Percentiles rank a stretch among this genome's conserved stretches.
phyloP scores from a whole-genome alignment of 306 rosid genomes.

The Cucumis cinereus region DNA sequence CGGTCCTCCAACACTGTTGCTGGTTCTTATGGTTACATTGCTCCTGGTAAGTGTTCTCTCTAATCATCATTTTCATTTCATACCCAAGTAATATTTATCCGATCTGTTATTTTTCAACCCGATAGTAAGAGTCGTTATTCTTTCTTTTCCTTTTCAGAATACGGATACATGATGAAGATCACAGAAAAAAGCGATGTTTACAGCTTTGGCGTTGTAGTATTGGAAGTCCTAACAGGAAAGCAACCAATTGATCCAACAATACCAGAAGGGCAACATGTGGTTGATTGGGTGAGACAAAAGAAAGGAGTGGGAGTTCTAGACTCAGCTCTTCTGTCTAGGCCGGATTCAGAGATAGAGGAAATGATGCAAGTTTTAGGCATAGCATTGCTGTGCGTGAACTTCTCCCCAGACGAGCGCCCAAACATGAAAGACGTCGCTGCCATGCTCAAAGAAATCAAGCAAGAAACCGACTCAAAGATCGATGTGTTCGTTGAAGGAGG shows the following conservation, averaged over 20 bases:
- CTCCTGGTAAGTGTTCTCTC: constrained; percentile 52
- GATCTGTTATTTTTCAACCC: not conserved
- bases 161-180: constrained; percentile 85
- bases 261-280: constrained; percentile 77
- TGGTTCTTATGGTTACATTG: constrained; percentile 91
- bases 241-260: constrained; percentile 88
- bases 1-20: constrained; percentile 69
- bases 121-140: not conserved
- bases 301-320: constrained; percentile 35
- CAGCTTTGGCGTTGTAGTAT: constrained; percentile 66
- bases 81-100: not conserved
- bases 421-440: constrained; percentile 82
- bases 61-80: not conserved
- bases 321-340: constrained; percentile 32
- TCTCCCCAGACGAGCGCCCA: constrained; percentile 59
- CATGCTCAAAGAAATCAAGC: constrained; percentile 58
- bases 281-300: constrained; percentile 68
- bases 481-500: constrained; percentile 24
- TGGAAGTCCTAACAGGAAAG: constrained; percentile 76
- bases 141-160: constrained; percentile 29
- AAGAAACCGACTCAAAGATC: constrained; percentile 31
- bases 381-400: constrained; percentile 66
- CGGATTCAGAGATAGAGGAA: constrained; percentile 52
- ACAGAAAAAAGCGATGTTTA: constrained; percentile 89
- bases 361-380: constrained; percentile 75